Evolutionary conservation across 192 early-diverging fungal species (phyloP).

Genomic region (Funneliformis geosporum): DNA sequence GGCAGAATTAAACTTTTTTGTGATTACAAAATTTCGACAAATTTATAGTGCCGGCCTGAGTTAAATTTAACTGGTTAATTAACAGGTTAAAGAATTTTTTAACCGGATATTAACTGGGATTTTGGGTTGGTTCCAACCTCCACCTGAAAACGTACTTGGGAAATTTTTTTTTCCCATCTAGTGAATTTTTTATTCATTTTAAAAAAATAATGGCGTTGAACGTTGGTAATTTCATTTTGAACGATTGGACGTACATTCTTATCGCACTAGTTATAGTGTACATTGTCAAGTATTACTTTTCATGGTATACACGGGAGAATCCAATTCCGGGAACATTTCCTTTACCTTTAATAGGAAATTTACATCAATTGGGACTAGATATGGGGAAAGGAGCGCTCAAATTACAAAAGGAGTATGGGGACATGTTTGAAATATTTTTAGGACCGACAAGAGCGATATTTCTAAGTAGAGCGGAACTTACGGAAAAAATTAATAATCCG

Average conservation of each 20-base stretch:
- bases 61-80: too few relatives aligned
- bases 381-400: background rate
- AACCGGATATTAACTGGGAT: too few relatives aligned
- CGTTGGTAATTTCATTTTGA: too few relatives aligned
- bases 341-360: constrained; percentile 22
- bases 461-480: constrained; percentile 15
- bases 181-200: too few relatives aligned
- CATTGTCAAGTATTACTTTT: background rate
- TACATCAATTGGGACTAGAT: constrained; percentile 3
- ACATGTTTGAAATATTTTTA: constrained; percentile 5
- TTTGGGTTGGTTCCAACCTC: too few relatives aligned
- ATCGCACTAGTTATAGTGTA: background rate
- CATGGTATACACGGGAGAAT: constrained; percentile 5
- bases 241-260: background rate
- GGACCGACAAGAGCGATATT: background rate
- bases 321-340: constrained; percentile 28
- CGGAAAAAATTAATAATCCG: constrained; percentile 7
- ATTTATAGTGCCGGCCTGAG: too few relatives aligned
- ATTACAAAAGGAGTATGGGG: constrained; percentile 15
- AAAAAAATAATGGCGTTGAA: too few relatives aligned
- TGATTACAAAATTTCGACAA: too few relatives aligned
- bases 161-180: too few relatives aligned
- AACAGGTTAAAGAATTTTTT: too few relatives aligned
- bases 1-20: too few relatives aligned
- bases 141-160: too few relatives aligned